Conservation (phyloP, 73 alveolate genomes). For the Stentor coeruleus region DNA sequence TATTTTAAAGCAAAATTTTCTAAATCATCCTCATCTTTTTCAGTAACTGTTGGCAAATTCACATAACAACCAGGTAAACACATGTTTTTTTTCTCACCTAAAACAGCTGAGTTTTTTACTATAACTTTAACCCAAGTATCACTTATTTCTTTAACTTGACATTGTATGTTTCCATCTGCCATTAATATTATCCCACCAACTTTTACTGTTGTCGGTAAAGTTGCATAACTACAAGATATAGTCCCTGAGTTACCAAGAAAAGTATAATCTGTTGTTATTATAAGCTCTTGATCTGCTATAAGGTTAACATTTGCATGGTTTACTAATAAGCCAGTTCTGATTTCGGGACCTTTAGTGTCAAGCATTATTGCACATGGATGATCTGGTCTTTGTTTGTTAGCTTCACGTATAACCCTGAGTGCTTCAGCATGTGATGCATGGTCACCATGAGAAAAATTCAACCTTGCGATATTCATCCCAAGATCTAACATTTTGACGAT, state of each 20-base stretch:
- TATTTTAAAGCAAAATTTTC: conserved; percentile 47
- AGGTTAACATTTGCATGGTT: conserved; percentile 35
- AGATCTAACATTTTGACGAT: conserved; percentile 69
- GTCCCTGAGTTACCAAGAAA: conserved; percentile 58
- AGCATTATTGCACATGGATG: conserved; percentile 61
- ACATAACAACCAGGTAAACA: conserved; percentile 76
- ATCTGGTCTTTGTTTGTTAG: conserved; percentile 45
- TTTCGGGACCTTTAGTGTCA: conserved; percentile 92
- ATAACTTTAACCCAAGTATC: conserved; percentile 43
- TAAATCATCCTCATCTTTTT: conserved; percentile 95
- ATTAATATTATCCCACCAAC: conserved; percentile 60
- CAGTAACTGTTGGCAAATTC: conserved; percentile 86
- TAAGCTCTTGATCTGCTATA: not conserved
- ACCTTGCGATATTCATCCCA: conserved; percentile 94
- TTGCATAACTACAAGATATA: conserved; percentile 63
- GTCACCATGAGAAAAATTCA: conserved; percentile 94
- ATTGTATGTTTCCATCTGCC: conserved; percentile 72
- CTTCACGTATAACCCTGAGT: conserved; percentile 39
- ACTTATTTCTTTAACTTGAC: conserved; percentile 62
- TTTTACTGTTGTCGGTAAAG: conserved; percentile 53
- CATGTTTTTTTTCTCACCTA: conserved; percentile 83
- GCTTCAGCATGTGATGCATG: conserved; percentile 59
- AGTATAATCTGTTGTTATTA: conserved; percentile 56
- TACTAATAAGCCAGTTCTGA: conserved; percentile 74
- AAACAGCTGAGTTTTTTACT: conserved; percentile 51